These are phyloP conservation scores for Magnaporthiopsis poae DNA, from an alignment of 2,329 filamentous ascomycete genomes.

Conservation along the genomic window DNA sequence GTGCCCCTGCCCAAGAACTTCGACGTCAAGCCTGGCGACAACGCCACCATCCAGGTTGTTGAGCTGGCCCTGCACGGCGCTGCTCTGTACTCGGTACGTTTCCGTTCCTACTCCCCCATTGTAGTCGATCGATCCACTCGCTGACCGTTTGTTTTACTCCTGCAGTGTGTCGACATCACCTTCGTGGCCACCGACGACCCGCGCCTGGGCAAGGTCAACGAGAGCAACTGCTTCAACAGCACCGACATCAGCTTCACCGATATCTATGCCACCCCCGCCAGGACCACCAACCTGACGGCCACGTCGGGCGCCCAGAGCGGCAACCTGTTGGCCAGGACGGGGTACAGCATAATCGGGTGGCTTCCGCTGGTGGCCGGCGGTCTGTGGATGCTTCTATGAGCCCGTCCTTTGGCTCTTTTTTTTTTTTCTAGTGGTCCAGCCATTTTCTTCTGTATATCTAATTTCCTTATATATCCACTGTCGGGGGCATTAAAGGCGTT, in stretches of 20 bases:
- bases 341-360: slow-evolving; percentile 28
- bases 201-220: slow-evolving; percentile 60
- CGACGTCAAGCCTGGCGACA: slow-evolving; percentile 67
- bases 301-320: slow-evolving; percentile 20
- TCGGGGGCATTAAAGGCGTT: not conserved
- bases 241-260: slow-evolving; percentile 65
- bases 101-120: not conserved
- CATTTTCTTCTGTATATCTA: not conserved
- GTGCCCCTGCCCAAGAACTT: slow-evolving; percentile 69
- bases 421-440: not conserved
- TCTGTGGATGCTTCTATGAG: slow-evolving; percentile 27
- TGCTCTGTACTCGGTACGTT: slow-evolving; percentile 64
- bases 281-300: slow-evolving; percentile 20
- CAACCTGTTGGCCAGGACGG: slow-evolving; percentile 12
- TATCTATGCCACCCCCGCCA: slow-evolving; percentile 52
- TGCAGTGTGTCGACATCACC: slow-evolving; percentile 84
- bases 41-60: slow-evolving; percentile 81
- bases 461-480: slow-evolving; percentile 1
- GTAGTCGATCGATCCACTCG: too few relatives aligned
- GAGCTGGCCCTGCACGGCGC: slow-evolving; percentile 77
- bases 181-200: slow-evolving; percentile 69
- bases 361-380: slow-evolving; percentile 30
- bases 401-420: too few relatives aligned
- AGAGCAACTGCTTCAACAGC: slow-evolving; percentile 81
- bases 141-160: not conserved